These are phyloP conservation scores for Tetracladium marchalianum DNA, from an alignment of 495 filamentous ascomycete species.

Conservation along the genomic window DNA sequence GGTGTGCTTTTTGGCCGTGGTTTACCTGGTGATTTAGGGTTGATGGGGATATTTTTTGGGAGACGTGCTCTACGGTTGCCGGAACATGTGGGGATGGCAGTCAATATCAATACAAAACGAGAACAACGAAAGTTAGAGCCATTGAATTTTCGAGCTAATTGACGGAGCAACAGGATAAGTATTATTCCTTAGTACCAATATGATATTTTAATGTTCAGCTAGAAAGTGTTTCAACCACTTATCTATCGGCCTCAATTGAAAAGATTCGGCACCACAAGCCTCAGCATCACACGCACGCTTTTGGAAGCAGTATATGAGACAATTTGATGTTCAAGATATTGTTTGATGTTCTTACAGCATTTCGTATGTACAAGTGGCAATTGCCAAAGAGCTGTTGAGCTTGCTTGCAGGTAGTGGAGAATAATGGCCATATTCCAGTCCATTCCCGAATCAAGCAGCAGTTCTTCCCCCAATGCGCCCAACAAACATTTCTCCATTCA, in stretches of 20 bases:
- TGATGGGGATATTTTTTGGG: constrained; percentile 9
- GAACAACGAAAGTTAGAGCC: not conserved
- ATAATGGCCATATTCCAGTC: no score
- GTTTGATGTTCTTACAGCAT: not conserved
- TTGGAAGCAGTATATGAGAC: not conserved
- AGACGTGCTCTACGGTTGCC: constrained; percentile 10
- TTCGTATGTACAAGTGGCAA: constrained; percentile 8
- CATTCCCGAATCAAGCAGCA: no score
- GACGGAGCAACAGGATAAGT: no score
- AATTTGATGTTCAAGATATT: not conserved
- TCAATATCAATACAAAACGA: constrained; percentile 9
- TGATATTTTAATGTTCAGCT: no score
- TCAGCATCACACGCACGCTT: no score
- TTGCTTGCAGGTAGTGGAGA: not conserved
- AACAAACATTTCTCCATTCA: not conserved
- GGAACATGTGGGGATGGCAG: not conserved
- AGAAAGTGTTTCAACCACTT: no score
- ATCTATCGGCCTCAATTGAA: no score
- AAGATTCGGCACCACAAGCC: no score
- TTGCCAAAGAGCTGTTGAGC: not conserved
- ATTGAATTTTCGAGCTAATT: no score
- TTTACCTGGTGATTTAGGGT: not conserved
- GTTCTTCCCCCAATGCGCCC: not conserved
- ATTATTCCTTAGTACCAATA: no score
- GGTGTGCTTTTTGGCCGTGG: not conserved